Conservation (phyloP, 345 rosid genomes). For the Rhizophora apiculata region DNA sequence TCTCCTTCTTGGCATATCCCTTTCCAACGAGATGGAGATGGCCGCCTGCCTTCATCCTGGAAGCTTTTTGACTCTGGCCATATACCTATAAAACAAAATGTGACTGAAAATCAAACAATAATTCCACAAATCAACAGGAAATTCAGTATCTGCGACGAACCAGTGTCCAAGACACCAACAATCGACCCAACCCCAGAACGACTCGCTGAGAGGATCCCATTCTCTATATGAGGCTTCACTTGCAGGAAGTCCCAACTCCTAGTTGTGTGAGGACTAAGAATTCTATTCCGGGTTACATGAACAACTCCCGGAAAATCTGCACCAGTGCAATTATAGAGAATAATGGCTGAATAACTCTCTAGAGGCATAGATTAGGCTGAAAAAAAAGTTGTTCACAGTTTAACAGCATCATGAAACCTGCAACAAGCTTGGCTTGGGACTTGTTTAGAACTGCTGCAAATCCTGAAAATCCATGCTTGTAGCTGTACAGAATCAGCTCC, state of each 20-base stretch:
- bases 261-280: conserved; percentile 44
- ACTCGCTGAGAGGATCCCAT: conserved; percentile 42
- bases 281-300: conserved; percentile 37
- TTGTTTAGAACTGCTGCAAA: conserved; percentile 47
- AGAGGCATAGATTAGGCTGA: not conserved
- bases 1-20: conserved; percentile 21
- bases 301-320: conserved; percentile 48
- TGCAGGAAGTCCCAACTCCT: conserved; percentile 61
- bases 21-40: conserved; percentile 16
- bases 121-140: not conserved
- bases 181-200: conserved; percentile 44
- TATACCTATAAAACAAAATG: conserved; percentile 8
- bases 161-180: conserved; percentile 55
- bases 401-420: conserved; percentile 49
- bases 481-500: conserved; percentile 49
- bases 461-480: conserved; percentile 61
- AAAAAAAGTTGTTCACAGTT: conserved; percentile 23
- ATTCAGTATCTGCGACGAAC: conserved; percentile 16
- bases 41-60: conserved; percentile 5
- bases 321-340: not conserved
- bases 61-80: conserved; percentile 25
- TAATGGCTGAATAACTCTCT: conserved; percentile 4
- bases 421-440: conserved; percentile 48
- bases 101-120: not conserved
- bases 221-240: conserved; percentile 24